Percentiles rank a stretch among this genome's conserved stretches.
These are phyloP conservation scores for Lecanosticta acicola DNA, from an alignment of 2,329 filamentous ascomycete species.

Conservation along the genomic window DNA sequence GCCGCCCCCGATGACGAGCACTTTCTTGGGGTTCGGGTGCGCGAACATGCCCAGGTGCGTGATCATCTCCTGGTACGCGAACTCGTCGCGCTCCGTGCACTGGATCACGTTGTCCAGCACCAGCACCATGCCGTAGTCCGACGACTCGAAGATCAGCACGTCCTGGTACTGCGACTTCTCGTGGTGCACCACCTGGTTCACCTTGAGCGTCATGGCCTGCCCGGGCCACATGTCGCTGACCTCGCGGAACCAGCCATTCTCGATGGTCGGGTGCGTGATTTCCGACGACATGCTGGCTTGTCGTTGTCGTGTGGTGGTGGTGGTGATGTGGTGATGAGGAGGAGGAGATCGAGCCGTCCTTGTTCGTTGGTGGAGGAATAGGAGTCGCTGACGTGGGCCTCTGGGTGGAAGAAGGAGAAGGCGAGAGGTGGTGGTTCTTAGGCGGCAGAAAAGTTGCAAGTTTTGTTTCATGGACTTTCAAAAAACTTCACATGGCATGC, in stretches of 20 bases:
- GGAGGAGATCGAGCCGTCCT: too few species aligned
- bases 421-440: neutral
- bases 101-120: conserved; percentile 99
- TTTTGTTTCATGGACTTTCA: neutral
- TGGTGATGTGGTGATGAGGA: too few species aligned
- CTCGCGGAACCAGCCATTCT: conserved; percentile 99
- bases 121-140: conserved; percentile 90
- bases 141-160: conserved; percentile 97
- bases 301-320: conserved; percentile 35
- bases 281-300: too few species aligned
- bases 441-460: too few species aligned
- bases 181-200: conserved; percentile 97
- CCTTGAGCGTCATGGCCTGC: conserved; percentile 96
- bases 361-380: neutral
- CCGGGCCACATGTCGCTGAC: conserved; percentile 98
- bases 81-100: conserved; percentile 97
- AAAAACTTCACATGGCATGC: neutral
- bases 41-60: conserved; percentile 97
- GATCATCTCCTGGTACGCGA: conserved; percentile 99
- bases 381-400: neutral
- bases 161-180: conserved; percentile 99
- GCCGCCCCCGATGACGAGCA: conserved; percentile 95
- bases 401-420: neutral
- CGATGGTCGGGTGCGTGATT: conserved; percentile 70
- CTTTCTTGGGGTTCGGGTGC: conserved; percentile 96